These are phyloP conservation scores for Verticillium klebahnii DNA, from an alignment of 2,329 filamentous ascomycete genomes.

Conservation along the genomic window DNA sequence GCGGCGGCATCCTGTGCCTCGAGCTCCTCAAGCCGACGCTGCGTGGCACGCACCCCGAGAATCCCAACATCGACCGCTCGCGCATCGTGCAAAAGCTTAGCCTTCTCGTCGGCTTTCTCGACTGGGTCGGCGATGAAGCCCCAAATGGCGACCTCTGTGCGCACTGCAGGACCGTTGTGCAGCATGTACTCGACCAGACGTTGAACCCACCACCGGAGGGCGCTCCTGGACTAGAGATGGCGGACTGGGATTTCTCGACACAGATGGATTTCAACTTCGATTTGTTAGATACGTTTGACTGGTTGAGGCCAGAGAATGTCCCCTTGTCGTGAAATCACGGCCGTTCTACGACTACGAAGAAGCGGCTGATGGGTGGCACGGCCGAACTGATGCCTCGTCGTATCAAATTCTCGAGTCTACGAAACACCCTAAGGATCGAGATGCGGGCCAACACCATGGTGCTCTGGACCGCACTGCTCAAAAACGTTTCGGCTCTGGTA, in stretches of 20 bases:
- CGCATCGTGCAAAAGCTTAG: constrained; percentile 47
- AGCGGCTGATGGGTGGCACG: too few species aligned
- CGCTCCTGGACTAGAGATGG: constrained; percentile 11
- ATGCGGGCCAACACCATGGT: too few species aligned
- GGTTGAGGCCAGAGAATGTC: constrained; percentile 26
- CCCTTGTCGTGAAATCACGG: neutral
- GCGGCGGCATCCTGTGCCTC: constrained; percentile 44
- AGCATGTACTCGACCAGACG: constrained; percentile 42
- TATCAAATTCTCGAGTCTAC: too few species aligned
- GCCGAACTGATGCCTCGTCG: too few species aligned
- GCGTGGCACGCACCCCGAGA: constrained; percentile 22
- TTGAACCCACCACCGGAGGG: constrained; percentile 13
- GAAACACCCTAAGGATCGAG: too few species aligned
- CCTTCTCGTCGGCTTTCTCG: constrained; percentile 44
- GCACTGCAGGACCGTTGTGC: constrained; percentile 42
- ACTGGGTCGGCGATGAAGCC: constrained; percentile 43
- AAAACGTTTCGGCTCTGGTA: too few species aligned
- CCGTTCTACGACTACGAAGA: neutral
- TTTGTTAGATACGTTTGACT: constrained; percentile 44
- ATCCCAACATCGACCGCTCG: constrained; percentile 35
- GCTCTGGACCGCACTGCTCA: too few species aligned
- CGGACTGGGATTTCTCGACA: constrained; percentile 28
- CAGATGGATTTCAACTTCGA: constrained; percentile 39
- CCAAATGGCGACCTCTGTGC: constrained; percentile 44
- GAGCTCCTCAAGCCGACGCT: constrained; percentile 33